Conservation (phyloP, 441 rosid genomes). For the Mallotus japonicus region DNA sequence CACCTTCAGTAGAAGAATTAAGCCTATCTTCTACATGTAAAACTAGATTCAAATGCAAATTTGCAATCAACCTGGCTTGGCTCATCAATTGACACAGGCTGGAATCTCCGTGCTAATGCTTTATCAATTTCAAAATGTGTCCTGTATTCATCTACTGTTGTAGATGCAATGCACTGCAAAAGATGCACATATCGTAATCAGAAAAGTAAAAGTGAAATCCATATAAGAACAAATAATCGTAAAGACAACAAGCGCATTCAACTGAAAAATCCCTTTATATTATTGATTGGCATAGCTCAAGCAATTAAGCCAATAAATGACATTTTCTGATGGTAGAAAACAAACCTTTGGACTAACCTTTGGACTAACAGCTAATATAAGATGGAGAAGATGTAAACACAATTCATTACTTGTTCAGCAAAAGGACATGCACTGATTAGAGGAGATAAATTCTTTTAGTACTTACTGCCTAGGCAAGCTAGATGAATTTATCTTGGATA, state of each 20-base stretch:
- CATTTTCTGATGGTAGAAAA: neutral
- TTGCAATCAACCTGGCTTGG: slow-evolving; percentile 39
- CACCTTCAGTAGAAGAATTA: slow-evolving; percentile 22
- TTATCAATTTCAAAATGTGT: slow-evolving; percentile 89
- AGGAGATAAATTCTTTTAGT: too few species aligned
- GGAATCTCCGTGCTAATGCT: slow-evolving; percentile 88
- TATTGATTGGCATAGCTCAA: slow-evolving; percentile 1
- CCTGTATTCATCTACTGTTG: slow-evolving; percentile 87
- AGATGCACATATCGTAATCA: slow-evolving; percentile 7
- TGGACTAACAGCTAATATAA: neutral
- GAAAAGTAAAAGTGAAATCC: neutral
- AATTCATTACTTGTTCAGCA: neutral
- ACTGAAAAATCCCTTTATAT: neutral
- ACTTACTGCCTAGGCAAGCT: too few species aligned
- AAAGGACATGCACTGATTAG: neutral
- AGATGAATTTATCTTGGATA: neutral
- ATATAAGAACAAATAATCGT: neutral
- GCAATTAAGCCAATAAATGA: neutral
- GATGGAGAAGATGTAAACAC: neutral
- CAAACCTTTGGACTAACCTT: neutral
- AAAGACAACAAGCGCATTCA: too few species aligned
- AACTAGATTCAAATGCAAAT: slow-evolving; percentile 24
- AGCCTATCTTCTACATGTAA: neutral
- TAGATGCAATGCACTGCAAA: slow-evolving; percentile 90
- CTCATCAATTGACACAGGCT: slow-evolving; percentile 86